A percentile compares a stretch with the other conserved stretches of the same genome.
Evolutionary conservation across 768 basidiomycete species (phyloP).

Genomic region (Kwoniella heveanensis): DNA sequence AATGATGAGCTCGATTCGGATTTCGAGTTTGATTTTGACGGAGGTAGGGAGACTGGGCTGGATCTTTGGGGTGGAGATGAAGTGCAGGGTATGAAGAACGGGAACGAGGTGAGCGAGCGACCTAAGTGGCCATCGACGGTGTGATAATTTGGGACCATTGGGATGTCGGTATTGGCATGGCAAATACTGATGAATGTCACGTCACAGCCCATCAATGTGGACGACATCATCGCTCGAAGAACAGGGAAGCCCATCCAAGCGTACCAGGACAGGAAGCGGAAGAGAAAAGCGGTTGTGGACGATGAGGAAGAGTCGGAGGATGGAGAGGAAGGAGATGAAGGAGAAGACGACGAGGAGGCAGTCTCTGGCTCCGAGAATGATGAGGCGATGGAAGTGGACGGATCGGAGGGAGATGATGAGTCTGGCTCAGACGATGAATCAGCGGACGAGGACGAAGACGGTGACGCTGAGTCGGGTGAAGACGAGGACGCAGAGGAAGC

Average conservation of each 20-base stretch:
- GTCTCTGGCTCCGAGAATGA: conserved; percentile 25
- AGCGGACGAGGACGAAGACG: conserved; percentile 41
- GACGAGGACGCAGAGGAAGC: conserved; percentile 57
- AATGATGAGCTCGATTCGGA: conserved; percentile 68
- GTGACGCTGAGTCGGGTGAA: conserved; percentile 57
- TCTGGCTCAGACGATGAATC: conserved; percentile 50
- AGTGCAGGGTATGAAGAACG: conserved; percentile 64
- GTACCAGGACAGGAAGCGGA: conserved; percentile 63
- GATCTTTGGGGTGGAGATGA: conserved; percentile 63
- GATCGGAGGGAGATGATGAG: conserved; percentile 51
- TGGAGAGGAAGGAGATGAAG: conserved; percentile 49
- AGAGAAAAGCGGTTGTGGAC: conserved; percentile 57
- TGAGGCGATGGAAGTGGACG: conserved; percentile 39
- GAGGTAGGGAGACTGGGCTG: conserved; percentile 66
- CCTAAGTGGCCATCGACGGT: too few relatives aligned
- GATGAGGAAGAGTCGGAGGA: conserved; percentile 43
- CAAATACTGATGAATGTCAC: not conserved
- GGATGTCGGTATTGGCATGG: too few relatives aligned
- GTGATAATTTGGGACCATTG: too few relatives aligned
- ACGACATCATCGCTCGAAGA: conserved; percentile 84
- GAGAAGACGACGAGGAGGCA: conserved; percentile 43
- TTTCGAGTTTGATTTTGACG: conserved; percentile 77
- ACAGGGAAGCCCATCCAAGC: conserved; percentile 58
- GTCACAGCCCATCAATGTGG: conserved; percentile 72
- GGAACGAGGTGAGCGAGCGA: conserved; percentile 36